Evolutionary conservation across 2,329 filamentous ascomycete species (phyloP).

Genomic region (Talaromyces sp.): DNA sequence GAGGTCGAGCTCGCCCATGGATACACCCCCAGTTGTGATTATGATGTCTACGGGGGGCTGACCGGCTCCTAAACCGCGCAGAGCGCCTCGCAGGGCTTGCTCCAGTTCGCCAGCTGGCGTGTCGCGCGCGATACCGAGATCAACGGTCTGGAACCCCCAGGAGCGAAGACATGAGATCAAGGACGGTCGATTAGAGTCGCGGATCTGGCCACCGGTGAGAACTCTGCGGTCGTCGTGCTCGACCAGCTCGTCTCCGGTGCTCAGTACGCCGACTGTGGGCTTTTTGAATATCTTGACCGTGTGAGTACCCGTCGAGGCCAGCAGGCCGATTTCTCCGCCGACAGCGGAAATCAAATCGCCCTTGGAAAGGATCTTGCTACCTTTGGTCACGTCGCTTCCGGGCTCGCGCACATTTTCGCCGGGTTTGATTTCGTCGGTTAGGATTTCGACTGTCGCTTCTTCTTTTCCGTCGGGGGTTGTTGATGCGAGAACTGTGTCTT

Average conservation of each 20-base stretch:
- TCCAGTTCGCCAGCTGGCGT: slow-evolving; percentile 66
- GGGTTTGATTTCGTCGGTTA: slow-evolving; percentile 67
- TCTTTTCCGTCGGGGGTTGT: slow-evolving; percentile 76
- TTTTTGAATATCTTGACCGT: slow-evolving; percentile 69
- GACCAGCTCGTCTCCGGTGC: slow-evolving; percentile 92
- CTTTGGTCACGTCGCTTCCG: slow-evolving; percentile 76
- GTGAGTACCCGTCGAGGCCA: slow-evolving; percentile 75
- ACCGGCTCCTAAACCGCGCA: slow-evolving; percentile 51
- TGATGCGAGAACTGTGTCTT: slow-evolving; percentile 76
- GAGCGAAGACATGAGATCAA: slow-evolving; percentile 71
- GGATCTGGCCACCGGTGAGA: slow-evolving; percentile 75
- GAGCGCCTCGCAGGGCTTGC: slow-evolving; percentile 66
- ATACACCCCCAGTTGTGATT: slow-evolving; percentile 89
- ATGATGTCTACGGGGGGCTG: slow-evolving; percentile 62
- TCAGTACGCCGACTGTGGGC: slow-evolving; percentile 79
- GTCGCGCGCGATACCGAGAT: slow-evolving; percentile 71
- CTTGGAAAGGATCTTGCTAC: slow-evolving; percentile 64
- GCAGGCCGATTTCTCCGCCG: slow-evolving; percentile 84
- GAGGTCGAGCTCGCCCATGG: slow-evolving; percentile 95
- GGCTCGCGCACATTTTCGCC: slow-evolving; percentile 89
- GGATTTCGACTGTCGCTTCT: slow-evolving; percentile 82
- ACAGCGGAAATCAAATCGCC: slow-evolving; percentile 81
- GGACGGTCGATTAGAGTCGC: slow-evolving; percentile 88
- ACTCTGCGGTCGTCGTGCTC: slow-evolving; percentile 59
- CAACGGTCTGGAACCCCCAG: slow-evolving; percentile 73